A percentile compares a stretch with the other conserved stretches of the same genome.
phyloP scores from a whole-genome alignment of 2,329 filamentous ascomycete genomes.

The Chalaropsis ovoidea region DNA sequence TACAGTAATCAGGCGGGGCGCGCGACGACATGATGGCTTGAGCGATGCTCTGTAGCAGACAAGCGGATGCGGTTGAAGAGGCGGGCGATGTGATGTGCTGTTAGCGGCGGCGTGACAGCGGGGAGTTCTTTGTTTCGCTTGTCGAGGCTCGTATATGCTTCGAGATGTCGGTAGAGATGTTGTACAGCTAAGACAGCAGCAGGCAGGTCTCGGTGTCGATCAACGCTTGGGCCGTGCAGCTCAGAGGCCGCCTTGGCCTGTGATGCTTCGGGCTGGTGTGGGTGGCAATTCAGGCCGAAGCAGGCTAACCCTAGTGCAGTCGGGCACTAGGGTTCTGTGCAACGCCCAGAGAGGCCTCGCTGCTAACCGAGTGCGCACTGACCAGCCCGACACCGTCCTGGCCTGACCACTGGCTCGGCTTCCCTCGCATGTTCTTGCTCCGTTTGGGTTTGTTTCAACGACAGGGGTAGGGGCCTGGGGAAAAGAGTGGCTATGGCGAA shows the following conservation, averaged over 20 bases:
- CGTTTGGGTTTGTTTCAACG: neutral
- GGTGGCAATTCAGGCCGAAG: neutral
- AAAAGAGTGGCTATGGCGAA: neutral
- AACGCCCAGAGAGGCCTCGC: neutral
- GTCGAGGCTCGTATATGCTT: no score
- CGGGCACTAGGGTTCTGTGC: neutral
- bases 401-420: neutral
- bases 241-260: neutral
- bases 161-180: no score
- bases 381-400: no score
- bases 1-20: slow-evolving; percentile 24
- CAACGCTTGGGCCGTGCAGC: neutral
- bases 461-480: neutral
- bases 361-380: neutral
- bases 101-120: no score
- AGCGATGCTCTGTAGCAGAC: neutral
- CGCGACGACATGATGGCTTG: slow-evolving; percentile 16
- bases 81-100: neutral
- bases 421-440: neutral
- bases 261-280: neutral
- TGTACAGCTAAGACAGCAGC: no score
- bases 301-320: neutral
- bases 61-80: neutral
- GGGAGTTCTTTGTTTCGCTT: no score
- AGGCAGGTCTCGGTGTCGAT: neutral